These are phyloP conservation scores for Leccinum laetum DNA, from an alignment of 1,284 basidiomycete species.

Conservation along the genomic window DNA sequence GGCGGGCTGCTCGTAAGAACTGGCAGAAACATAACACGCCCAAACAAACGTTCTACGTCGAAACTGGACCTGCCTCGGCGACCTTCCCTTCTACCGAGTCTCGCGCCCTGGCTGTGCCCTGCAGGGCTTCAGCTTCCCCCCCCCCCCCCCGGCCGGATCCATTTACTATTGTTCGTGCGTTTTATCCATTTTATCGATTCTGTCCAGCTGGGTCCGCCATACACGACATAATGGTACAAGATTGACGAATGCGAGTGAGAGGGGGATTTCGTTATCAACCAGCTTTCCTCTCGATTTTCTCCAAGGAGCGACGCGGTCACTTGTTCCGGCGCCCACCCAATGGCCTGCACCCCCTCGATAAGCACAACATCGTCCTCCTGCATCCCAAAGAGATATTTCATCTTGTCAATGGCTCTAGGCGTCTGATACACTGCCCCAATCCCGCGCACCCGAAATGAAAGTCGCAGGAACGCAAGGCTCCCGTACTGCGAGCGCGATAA, in stretches of 20 bases:
- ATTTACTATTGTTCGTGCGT: too few species aligned
- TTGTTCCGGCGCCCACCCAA: conserved; percentile 47
- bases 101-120: too few species aligned
- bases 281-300: conserved; percentile 2
- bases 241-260: neutral
- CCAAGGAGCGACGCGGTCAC: conserved; percentile 20
- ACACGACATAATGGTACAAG: neutral
- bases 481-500: conserved; percentile 27
- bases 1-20: too few species aligned
- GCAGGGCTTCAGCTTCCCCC: too few species aligned
- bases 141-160: too few species aligned
- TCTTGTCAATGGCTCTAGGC: conserved; percentile 47
- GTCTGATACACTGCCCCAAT: conserved; percentile 60
- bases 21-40: too few species aligned
- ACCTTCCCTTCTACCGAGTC: too few species aligned
- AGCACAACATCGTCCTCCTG: conserved; percentile 48
- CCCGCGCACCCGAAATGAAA: conserved; percentile 52
- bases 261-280: neutral
- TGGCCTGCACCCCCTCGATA: conserved; percentile 55
- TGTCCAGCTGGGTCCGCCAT: too few species aligned
- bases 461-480: conserved; percentile 49
- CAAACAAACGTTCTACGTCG: too few species aligned
- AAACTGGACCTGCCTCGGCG: too few species aligned
- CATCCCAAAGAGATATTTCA: conserved; percentile 36
- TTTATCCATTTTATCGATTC: too few species aligned